These are phyloP conservation scores for Boletus tylopilopsis DNA, from an alignment of 768 basidiomycete genomes.

Conservation along the genomic window DNA sequence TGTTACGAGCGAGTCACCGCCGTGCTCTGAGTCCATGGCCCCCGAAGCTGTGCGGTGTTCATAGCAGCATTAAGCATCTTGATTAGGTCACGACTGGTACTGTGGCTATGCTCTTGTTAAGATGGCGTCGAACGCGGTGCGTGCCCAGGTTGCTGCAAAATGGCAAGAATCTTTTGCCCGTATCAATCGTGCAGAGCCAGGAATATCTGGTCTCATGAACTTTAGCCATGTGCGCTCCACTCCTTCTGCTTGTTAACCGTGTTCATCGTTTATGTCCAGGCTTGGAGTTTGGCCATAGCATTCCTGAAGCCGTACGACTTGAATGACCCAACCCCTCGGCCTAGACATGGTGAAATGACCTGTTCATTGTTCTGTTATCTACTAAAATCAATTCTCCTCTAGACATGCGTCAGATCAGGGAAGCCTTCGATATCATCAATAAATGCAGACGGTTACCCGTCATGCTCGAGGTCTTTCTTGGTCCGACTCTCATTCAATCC, in stretches of 20 bases:
- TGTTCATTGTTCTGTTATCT: not conserved
- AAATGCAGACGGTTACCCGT: slow-evolving; percentile 57
- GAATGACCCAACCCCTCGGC: slow-evolving; percentile 31
- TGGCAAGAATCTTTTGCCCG: slow-evolving; percentile 71
- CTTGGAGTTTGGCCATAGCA: slow-evolving; percentile 53
- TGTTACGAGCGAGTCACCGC: not conserved
- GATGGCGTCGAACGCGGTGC: slow-evolving; percentile 63
- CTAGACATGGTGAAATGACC: slow-evolving; percentile 26
- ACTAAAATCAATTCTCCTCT: slow-evolving; percentile 2
- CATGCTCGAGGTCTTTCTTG: slow-evolving; percentile 68
- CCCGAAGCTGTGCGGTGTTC: no score
- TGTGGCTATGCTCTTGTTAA: slow-evolving; percentile 20
- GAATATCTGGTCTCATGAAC: slow-evolving; percentile 59
- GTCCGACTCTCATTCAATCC: slow-evolving; percentile 35
- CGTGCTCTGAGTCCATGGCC: slow-evolving; percentile 18
- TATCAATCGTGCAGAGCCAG: slow-evolving; percentile 54
- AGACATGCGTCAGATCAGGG: slow-evolving; percentile 49
- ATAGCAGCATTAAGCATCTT: no score
- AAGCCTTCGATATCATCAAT: slow-evolving; percentile 57
- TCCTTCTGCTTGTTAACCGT: not conserved
- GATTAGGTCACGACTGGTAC: no score
- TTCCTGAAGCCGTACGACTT: slow-evolving; percentile 57
- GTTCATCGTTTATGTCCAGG: slow-evolving; percentile 36
- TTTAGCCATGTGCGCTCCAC: slow-evolving; percentile 52
- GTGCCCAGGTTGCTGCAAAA: slow-evolving; percentile 61